These are phyloP conservation scores for Ganoderma leucocontextum DNA, from an alignment of 1,284 basidiomycete genomes.

Conservation along the genomic window DNA sequence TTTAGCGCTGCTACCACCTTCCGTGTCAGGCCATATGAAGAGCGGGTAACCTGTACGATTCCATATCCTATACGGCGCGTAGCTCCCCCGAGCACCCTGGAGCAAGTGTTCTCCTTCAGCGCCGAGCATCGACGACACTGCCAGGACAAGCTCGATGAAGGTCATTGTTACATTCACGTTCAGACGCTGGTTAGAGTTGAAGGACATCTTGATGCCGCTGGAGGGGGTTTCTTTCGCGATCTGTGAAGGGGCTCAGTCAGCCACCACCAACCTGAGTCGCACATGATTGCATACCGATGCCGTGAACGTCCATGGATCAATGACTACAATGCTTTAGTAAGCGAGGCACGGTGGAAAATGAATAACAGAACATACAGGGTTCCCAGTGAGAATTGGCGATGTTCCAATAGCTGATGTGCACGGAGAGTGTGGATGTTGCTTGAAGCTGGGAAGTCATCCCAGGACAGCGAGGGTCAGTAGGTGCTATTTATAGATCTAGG, in stretches of 20 bases:
- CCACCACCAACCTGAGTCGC: neutral
- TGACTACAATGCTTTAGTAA: slow-evolving; percentile 58
- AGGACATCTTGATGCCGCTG: slow-evolving; percentile 65
- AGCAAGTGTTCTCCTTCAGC: slow-evolving; percentile 79
- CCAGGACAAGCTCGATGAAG: slow-evolving; percentile 88
- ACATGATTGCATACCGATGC: slow-evolving; percentile 60
- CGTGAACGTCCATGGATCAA: slow-evolving; percentile 96
- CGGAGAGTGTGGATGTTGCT: slow-evolving; percentile 82
- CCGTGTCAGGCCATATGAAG: slow-evolving; percentile 83
- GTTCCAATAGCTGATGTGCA: slow-evolving; percentile 96
- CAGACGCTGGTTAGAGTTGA: slow-evolving; percentile 86
- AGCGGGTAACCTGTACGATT: slow-evolving; percentile 92
- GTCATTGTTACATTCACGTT: slow-evolving; percentile 94
- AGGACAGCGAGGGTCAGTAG: neutral
- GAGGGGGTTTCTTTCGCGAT: slow-evolving; percentile 59
- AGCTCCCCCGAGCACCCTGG: slow-evolving; percentile 82
- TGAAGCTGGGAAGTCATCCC: slow-evolving; percentile 63
- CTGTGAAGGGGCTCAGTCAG: slow-evolving; percentile 44
- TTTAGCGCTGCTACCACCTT: slow-evolving; percentile 56
- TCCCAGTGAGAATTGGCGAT: slow-evolving; percentile 99
- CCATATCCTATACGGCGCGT: slow-evolving; percentile 92
- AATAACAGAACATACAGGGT: slow-evolving; percentile 65
- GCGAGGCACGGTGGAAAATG: neutral
- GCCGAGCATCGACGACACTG: slow-evolving; percentile 77
- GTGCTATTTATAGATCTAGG: slow-evolving; percentile 13